phyloP scores from a whole-genome alignment of 108 stramenopile genomes.

The Nitzschia sp. region DNA sequence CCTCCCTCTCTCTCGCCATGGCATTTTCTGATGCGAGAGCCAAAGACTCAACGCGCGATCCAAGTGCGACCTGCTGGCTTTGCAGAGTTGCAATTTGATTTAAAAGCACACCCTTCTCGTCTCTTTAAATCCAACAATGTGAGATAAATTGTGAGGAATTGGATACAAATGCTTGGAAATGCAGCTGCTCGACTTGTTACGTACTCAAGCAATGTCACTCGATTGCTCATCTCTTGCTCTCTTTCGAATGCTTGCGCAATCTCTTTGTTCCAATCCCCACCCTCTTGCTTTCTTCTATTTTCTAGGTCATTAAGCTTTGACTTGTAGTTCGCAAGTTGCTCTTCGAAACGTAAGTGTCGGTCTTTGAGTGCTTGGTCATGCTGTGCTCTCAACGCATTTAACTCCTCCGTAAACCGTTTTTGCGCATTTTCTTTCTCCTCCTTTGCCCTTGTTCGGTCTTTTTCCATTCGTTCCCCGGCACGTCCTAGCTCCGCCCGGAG shows the following conservation, averaged over 20 bases:
- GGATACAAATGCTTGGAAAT: not conserved
- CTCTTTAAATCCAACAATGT: slow-evolving; percentile 22
- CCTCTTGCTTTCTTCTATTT: slow-evolving; percentile 59
- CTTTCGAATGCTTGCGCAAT: slow-evolving; percentile 62
- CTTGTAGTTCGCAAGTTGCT: slow-evolving; percentile 34
- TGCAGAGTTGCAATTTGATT: slow-evolving; percentile 64
- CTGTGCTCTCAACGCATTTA: slow-evolving; percentile 39
- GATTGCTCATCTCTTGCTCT: slow-evolving; percentile 48
- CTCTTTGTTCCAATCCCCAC: slow-evolving; percentile 76
- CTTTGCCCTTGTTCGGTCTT: slow-evolving; percentile 65
- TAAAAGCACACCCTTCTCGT: slow-evolving; percentile 65
- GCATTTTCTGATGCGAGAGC: slow-evolving; percentile 67
- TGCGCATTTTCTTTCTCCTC: slow-evolving; percentile 59
- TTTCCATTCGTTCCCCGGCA: slow-evolving; percentile 77
- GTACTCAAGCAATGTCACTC: slow-evolving; percentile 45
- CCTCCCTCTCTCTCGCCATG: slow-evolving; percentile 71
- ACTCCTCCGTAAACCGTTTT: slow-evolving; percentile 50
- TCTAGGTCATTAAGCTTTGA: slow-evolving; percentile 48
- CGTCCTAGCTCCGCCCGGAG: slow-evolving; percentile 75
- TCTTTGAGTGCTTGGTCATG: slow-evolving; percentile 64
- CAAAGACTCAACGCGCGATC: slow-evolving; percentile 69
- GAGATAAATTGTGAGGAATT: not conserved
- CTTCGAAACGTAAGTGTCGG: slow-evolving; percentile 44
- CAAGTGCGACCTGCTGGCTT: slow-evolving; percentile 60
- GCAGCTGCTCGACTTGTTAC: not conserved